Base-by-base conservation (phyloP, 352 stramenopile genomes). In the Globisporangium ultimum region DNA sequence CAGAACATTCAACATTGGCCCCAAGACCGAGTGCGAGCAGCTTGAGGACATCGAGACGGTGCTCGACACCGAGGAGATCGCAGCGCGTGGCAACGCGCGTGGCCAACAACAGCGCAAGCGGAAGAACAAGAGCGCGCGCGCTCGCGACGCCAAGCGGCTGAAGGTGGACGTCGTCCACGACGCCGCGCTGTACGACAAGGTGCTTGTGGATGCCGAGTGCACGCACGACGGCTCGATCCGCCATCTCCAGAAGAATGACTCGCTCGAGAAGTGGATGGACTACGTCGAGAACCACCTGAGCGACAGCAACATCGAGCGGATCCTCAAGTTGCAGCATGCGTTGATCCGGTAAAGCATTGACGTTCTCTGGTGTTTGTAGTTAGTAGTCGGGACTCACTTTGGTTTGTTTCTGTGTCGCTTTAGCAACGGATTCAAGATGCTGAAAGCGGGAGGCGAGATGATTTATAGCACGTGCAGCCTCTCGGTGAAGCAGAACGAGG, bases 401-500 rank as follows among this genome's bases (percentile, higher is more conserved):
- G 6, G 4, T 60, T 41, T 21, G 13, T 45, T 45, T 45, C 13
- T n/a, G 4, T 45, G 40, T 45, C 13, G 40, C 40, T 46, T 13
- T 53, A 74, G 60, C 4, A 96, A 94, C 36, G 94, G 91, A 9
- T 98, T 98, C 72, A 67, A 73, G 18, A 54, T 96, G 36, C 73
- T 98, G n/a, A 80, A 79, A 57, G 67, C 66, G 14, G 93, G 93
- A 40, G 95, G 95, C 12, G 80, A 61, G 8, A 82, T 98, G 74
- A 83, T 98, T n/a, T 98, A 98, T 70, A 97, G 89, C 55, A 98
- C 93, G 9, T 98, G 95, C 71, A 98, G 91, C 53, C 75, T 98
- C 17, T 97, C 88, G 1, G 57, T 90, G 18, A 78, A 85, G 61
- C 93, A 98, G 70, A 98, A 98, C 65, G 93, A 98, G 73, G 74